A percentile compares a stretch with the other conserved stretches of the same genome.
phyloP scores from a whole-genome alignment of 2,329 filamentous ascomycete species.

The Sphaerulina musiva region DNA sequence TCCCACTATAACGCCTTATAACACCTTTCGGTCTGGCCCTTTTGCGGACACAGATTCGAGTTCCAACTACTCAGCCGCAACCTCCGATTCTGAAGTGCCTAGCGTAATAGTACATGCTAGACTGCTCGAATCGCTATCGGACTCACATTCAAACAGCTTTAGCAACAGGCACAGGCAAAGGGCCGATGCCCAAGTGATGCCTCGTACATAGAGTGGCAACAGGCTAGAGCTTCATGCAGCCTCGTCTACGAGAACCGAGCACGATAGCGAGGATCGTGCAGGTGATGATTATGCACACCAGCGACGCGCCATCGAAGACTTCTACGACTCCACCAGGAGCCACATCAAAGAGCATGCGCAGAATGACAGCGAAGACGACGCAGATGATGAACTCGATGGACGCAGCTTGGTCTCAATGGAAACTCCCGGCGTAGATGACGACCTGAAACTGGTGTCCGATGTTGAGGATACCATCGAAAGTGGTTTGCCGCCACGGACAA shows the following conservation, averaged over 20 bases:
- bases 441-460: neutral
- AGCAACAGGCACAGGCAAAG: neutral
- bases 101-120: neutral
- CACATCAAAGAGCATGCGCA: neutral
- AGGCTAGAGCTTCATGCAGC: conserved; percentile 7
- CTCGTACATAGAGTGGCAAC: conserved; percentile 5
- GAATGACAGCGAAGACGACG: neutral
- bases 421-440: neutral
- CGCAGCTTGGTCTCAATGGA: neutral
- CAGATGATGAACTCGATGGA: neutral
- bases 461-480: neutral
- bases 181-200: neutral
- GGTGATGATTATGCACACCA: conserved; percentile 6
- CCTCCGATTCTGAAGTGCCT: neutral
- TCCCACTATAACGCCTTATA: neutral
- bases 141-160: neutral
- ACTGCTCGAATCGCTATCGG: neutral
- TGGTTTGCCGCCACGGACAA: neutral
- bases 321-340: conserved; percentile 1
- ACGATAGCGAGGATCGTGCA: neutral
- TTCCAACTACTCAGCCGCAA: conserved; percentile 1
- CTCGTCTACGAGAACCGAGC: neutral
- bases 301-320: conserved; percentile 6
- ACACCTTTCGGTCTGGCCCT: neutral
- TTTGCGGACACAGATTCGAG: neutral